phyloP scores from a whole-genome alignment of 2,329 filamentous ascomycete species.

The Peltaster fructicola region DNA sequence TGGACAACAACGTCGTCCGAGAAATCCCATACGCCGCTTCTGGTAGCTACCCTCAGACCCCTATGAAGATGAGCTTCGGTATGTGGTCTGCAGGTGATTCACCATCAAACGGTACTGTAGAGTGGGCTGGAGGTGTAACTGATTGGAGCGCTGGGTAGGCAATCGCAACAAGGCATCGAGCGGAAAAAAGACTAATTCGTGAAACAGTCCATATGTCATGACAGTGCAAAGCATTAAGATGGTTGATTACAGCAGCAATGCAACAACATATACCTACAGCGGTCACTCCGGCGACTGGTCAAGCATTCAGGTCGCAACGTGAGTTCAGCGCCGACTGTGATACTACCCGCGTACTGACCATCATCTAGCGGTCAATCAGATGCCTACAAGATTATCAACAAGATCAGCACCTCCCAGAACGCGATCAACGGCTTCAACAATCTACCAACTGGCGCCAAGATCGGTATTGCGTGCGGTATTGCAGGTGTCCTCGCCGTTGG shows the following conservation, averaged over 20 bases:
- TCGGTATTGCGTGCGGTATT: slow-evolving; percentile 29
- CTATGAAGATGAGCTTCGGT: slow-evolving; percentile 49
- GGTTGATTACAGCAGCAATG: slow-evolving; percentile 18
- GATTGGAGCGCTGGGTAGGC: slow-evolving; percentile 17
- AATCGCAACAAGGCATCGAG: background rate
- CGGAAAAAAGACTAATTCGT: background rate
- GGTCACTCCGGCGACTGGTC: slow-evolving; percentile 22
- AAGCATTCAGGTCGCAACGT: slow-evolving; percentile 31
- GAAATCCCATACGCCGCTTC: slow-evolving; percentile 32
- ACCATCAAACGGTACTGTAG: slow-evolving; percentile 33
- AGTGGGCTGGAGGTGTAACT: slow-evolving; percentile 21
- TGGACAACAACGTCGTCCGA: slow-evolving; percentile 50
- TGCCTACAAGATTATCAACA: slow-evolving; percentile 16
- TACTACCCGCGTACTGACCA: background rate
- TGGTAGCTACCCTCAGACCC: slow-evolving; percentile 50
- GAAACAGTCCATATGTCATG: slow-evolving; percentile 19
- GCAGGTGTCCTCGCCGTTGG: slow-evolving; percentile 23
- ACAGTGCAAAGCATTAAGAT: slow-evolving; percentile 18
- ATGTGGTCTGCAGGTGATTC: slow-evolving; percentile 85
- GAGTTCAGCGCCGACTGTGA: slow-evolving; percentile 10
- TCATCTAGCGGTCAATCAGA: slow-evolving; percentile 11
- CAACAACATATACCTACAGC: slow-evolving; percentile 22
- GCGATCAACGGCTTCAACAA: slow-evolving; percentile 25
- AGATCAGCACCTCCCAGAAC: slow-evolving; percentile 26
- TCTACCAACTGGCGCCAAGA: slow-evolving; percentile 29